These are phyloP conservation scores for Cyclostephanos invisitatus DNA, from an alignment of 108 stramenopile species.

Conservation along the genomic window DNA sequence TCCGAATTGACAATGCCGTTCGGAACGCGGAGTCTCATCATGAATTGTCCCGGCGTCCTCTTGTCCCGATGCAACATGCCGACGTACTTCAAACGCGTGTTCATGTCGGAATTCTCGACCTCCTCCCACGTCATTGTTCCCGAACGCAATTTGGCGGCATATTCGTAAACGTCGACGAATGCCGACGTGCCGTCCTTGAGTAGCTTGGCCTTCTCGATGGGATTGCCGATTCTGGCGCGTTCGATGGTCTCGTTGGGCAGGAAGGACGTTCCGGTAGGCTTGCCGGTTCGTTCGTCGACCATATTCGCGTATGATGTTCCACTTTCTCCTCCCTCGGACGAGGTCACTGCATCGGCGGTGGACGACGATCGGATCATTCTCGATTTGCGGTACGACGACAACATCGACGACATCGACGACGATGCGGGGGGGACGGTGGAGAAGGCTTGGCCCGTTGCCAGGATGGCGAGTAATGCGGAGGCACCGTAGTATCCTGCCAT, in stretches of 20 bases:
- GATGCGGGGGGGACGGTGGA: background rate
- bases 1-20: slow-evolving; percentile 93
- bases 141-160: slow-evolving; percentile 76
- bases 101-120: slow-evolving; percentile 82
- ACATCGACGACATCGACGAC: too few species aligned
- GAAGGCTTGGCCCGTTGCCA: slow-evolving; percentile 22
- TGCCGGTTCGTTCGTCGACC: slow-evolving; percentile 47
- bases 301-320: slow-evolving; percentile 9
- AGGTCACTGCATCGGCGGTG: background rate
- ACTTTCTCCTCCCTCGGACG: too few species aligned
- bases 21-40: slow-evolving; percentile 91
- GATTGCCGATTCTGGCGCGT: slow-evolving; percentile 63
- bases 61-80: slow-evolving; percentile 92
- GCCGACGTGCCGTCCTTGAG: slow-evolving; percentile 79
- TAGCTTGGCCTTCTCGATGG: slow-evolving; percentile 82
- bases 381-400: too few species aligned
- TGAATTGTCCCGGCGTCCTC: slow-evolving; percentile 94
- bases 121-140: slow-evolving; percentile 90
- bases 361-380: background rate
- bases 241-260: slow-evolving; percentile 73
- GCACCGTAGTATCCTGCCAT: too few species aligned
- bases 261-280: slow-evolving; percentile 79
- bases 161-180: slow-evolving; percentile 87
- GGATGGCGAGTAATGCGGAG: slow-evolving; percentile 5
- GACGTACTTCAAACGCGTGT: slow-evolving; percentile 89